A percentile compares a stretch with the other conserved stretches of the same genome.
phyloP scores from a whole-genome alignment of 2,329 filamentous ascomycete species.

The Penicillium sp. region DNA sequence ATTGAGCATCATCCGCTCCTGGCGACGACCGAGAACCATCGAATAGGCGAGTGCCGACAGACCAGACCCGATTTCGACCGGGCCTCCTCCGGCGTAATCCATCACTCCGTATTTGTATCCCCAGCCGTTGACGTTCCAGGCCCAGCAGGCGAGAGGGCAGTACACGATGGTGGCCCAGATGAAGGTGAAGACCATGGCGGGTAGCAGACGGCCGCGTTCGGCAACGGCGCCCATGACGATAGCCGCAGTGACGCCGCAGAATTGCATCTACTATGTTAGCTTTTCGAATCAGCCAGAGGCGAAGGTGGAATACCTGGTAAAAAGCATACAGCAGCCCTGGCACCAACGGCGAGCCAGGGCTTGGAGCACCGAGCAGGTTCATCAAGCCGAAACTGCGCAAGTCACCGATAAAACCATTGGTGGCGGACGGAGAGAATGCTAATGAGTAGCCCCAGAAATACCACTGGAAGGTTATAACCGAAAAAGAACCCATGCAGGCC shows the following conservation, averaged over 20 bases:
- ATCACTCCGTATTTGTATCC: constrained; percentile 83
- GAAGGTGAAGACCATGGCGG: constrained; percentile 92
- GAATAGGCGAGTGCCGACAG: constrained; percentile 93
- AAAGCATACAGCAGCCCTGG: constrained; percentile 90
- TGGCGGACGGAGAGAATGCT: constrained; percentile 77
- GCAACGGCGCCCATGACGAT: constrained; percentile 90
- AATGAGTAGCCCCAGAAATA: constrained; percentile 99
- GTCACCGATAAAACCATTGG: constrained; percentile 88
- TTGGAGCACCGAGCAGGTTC: constrained; percentile 78
- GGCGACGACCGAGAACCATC: constrained; percentile 88
- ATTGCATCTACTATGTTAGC: constrained; percentile 70
- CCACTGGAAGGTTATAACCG: constrained; percentile 94
- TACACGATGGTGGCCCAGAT: constrained; percentile 97
- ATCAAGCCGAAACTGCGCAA: constrained; percentile 83
- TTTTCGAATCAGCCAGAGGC: background rate
- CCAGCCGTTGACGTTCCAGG: constrained; percentile 94
- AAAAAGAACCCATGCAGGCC: constrained; percentile 92
- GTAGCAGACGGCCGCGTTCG: constrained; percentile 87
- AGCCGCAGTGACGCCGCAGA: constrained; percentile 86
- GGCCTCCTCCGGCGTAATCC: constrained; percentile 93
- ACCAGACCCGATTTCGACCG: constrained; percentile 95
- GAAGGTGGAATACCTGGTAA: constrained; percentile 63
- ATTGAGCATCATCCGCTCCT: constrained; percentile 99
- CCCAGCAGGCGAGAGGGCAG: constrained; percentile 95
- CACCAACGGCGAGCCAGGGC: constrained; percentile 80